Percentiles rank a stretch among this genome's conserved stretches.
phyloP scores from a whole-genome alignment of 1,284 basidiomycete species.

The Sutorius eximius region DNA sequence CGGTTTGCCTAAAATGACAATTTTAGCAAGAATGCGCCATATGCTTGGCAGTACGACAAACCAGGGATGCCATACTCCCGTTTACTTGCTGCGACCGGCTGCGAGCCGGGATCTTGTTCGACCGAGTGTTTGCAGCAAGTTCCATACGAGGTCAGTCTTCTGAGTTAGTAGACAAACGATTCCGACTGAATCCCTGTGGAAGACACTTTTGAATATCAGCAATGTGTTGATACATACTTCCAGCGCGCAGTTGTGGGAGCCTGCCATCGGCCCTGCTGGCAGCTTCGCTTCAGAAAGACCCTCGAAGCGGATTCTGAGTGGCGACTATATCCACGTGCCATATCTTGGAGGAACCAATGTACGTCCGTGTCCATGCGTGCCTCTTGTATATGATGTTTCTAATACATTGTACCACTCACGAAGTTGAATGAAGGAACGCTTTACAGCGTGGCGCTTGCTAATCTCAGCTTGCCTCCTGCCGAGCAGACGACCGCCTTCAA shows the following conservation, averaged over 20 bases:
- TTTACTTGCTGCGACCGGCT: constrained; percentile 48
- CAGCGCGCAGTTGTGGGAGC: constrained; percentile 60
- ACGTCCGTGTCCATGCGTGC: not conserved
- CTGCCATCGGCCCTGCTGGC: constrained; percentile 51
- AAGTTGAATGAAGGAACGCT: constrained; percentile 22
- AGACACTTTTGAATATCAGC: constrained; percentile 32
- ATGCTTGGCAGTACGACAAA: constrained; percentile 52
- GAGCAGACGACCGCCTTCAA: constrained; percentile 21
- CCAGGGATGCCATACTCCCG: constrained; percentile 54
- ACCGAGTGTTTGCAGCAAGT: constrained; percentile 36
- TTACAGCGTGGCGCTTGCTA: constrained; percentile 8
- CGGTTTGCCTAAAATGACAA: not conserved
- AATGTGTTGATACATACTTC: constrained; percentile 49
- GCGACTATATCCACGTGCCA: constrained; percentile 55
- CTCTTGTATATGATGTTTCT: not conserved
- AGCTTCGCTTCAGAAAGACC: constrained; percentile 52
- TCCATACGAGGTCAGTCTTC: constrained; percentile 16
- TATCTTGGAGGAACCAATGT: constrained; percentile 40
- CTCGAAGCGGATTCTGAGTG: constrained; percentile 46
- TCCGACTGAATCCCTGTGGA: not conserved
- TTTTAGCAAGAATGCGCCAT: constrained; percentile 54
- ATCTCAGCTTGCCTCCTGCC: constrained; percentile 13
- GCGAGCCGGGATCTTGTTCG: constrained; percentile 42
- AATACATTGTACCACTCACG: not conserved
- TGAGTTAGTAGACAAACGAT: not conserved